A percentile compares a stretch with the other conserved stretches of the same genome.
Conservation (phyloP, 352 stramenopile species). For the Phytopythium chamaehyphon region DNA sequence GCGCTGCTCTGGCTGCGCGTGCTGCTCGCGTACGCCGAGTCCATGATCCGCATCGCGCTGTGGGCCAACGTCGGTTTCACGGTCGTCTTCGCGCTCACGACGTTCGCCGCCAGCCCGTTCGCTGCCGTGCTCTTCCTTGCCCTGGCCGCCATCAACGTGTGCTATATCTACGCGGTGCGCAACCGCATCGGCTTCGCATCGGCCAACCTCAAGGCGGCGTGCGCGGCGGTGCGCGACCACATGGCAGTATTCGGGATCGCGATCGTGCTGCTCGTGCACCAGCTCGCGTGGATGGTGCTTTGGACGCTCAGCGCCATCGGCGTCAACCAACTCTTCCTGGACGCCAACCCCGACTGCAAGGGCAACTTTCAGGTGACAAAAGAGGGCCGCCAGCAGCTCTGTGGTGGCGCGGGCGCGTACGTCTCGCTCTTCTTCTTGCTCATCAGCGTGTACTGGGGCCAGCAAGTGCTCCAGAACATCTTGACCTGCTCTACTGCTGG, state of each 20-base stretch:
- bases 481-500: conserved; percentile 77
- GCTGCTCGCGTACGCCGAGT: conserved; percentile 65
- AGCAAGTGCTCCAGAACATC: conserved; percentile 84
- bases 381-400: conserved; percentile 39
- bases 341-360: conserved; percentile 59
- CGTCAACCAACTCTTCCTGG: conserved; percentile 70
- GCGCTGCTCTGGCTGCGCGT: conserved; percentile 76
- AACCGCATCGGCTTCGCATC: conserved; percentile 81
- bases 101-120: conserved; percentile 61
- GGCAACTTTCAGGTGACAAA: conserved; percentile 27
- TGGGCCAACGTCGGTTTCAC: conserved; percentile 80
- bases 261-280: conserved; percentile 62
- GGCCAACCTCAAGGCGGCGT: conserved; percentile 76
- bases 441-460: conserved; percentile 80
- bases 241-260: conserved; percentile 61
- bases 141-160: conserved; percentile 73
- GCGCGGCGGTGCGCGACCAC: conserved; percentile 49
- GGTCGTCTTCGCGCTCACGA: conserved; percentile 54
- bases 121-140: conserved; percentile 53
- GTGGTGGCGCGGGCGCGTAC: conserved; percentile 53
- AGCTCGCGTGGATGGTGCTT: conserved; percentile 68
- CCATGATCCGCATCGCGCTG: conserved; percentile 77
- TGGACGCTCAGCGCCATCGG: conserved; percentile 67
- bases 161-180: conserved; percentile 78
- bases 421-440: conserved; percentile 78